Evolutionary conservation across 129 eudicot species (phyloP), one percentile per base, ranked within the genome.

Genomic region (Escallonia herrerae): DNA sequence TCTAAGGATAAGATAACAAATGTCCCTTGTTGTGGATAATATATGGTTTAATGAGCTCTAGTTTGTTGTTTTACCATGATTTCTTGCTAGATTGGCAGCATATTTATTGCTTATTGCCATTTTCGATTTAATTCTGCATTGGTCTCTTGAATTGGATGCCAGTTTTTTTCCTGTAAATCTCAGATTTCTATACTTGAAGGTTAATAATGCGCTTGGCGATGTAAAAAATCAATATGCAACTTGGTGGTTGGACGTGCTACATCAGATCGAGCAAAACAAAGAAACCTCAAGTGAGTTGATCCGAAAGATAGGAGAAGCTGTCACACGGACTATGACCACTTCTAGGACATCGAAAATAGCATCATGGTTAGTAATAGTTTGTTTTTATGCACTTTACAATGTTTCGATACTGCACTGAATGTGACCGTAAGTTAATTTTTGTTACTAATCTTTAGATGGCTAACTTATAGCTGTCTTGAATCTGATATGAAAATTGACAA

Each of bases 201-300:
- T 91, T 39, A 58, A 70, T 67, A 74, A 79, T 56, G 77, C 74
- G 64, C 44, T 77, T 65, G 64, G 51, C 12, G 82, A 83, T 55
- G 73, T 82, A 79, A 80, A 74, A 66, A 68, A 69, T 48, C 75
- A 80, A 59, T 72, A 87, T 57, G 56, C 74, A 45, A 76, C 84
- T 55, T 91, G 97, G 97, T 91, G 97, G 97, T 78, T 80, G 56
- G 96, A 87, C 56, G 84, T 87, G 65, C 78, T 91, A 14, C 77
- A 87, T 56, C 69, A 62, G 68, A 76, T 83, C 60, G 96, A 91
- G 63, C 80, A 81, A 76, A 74, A 83, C 43, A 79, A 87, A 62
- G 89, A 91, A 49, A 67, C 74, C 60, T 73, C 89, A 51, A 64
- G 44, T 65, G 89, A 82, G 56, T 76, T 91, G 69, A 76, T 78